Evolutionary conservation across 1,139 yeast genomes (phyloP).

Genomic region (Taiozyma onychis): DNA sequence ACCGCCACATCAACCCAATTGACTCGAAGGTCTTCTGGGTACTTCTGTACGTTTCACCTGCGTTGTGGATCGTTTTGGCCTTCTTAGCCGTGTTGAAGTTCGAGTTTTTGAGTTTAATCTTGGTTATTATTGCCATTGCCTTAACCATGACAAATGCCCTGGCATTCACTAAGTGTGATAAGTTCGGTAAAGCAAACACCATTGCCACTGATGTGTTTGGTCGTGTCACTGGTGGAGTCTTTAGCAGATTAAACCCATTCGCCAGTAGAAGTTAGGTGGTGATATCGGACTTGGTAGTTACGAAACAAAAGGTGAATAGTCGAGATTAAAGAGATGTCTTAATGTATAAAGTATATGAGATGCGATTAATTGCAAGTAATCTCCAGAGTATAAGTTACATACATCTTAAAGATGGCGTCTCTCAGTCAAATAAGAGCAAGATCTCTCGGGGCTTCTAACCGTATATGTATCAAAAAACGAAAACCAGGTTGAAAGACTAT

Average conservation of each 20-base stretch:
- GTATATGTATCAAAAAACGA: not conserved
- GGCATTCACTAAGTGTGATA: constrained; percentile 89
- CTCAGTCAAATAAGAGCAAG: not conserved
- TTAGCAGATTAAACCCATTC: constrained; percentile 35
- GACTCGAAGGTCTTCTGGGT: constrained; percentile 89
- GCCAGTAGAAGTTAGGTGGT: not conserved
- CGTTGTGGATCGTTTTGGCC: constrained; percentile 68
- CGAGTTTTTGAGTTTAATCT: constrained; percentile 65
- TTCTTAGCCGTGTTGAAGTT: constrained; percentile 72
- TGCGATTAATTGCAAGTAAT: not conserved
- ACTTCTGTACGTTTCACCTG: constrained; percentile 68
- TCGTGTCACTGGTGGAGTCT: constrained; percentile 41
- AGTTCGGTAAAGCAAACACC: constrained; percentile 74
- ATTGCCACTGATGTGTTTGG: constrained; percentile 34
- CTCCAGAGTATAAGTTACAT: not conserved
- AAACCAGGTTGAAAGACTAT: not conserved
- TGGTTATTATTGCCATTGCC: constrained; percentile 60
- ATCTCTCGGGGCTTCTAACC: not conserved
- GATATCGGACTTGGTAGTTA: not conserved
- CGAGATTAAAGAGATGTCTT: not conserved
- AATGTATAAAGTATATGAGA: not conserved
- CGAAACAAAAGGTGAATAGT: not conserved
- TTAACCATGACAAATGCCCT: constrained; percentile 76
- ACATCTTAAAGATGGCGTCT: too few relatives aligned
- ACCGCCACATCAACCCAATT: constrained; percentile 79